Percentiles rank a stretch among this genome's conserved stretches.
phyloP scores from a whole-genome alignment of 163 green algal species.

The Volvox carteri region DNA sequence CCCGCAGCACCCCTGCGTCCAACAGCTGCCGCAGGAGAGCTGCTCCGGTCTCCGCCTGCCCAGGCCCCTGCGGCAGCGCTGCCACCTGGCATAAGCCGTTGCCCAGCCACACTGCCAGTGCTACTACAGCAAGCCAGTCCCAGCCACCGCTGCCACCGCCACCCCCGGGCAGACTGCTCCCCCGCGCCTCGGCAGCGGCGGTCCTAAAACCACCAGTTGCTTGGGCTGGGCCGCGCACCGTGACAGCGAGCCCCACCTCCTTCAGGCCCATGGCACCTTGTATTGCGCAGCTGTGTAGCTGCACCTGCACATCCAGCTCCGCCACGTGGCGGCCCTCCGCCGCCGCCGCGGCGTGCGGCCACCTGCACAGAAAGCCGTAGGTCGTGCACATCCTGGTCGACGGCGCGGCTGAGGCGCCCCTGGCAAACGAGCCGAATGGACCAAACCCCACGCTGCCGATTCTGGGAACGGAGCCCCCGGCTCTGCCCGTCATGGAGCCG shows the following conservation, averaged over 20 bases:
- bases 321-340: not conserved
- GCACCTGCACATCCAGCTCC: slow-evolving; percentile 7
- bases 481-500: not conserved
- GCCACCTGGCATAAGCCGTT: slow-evolving; percentile 43
- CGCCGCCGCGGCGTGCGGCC: not conserved
- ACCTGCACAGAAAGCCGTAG: not conserved
- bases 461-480: no score
- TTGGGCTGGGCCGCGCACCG: not conserved
- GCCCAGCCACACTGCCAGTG: slow-evolving; percentile 17
- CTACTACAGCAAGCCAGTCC: not conserved
- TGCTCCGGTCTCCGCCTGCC: not conserved
- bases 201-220: no score
- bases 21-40: slow-evolving; percentile 34
- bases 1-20: not conserved
- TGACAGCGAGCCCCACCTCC: not conserved
- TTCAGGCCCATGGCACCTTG: slow-evolving; percentile 18
- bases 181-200: not conserved
- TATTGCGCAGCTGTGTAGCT: slow-evolving; percentile 4
- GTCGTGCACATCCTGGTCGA: slow-evolving; percentile 7
- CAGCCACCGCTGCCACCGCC: not conserved
- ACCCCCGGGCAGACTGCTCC: not conserved
- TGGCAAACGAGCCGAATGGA: not conserved
- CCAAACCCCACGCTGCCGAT: no score
- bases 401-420: not conserved
- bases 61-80: not conserved